A percentile compares a stretch with the other conserved stretches of the same genome.
Evolutionary conservation across 2,329 filamentous ascomycete species (phyloP).

Genomic region (Penicillium sp.): DNA sequence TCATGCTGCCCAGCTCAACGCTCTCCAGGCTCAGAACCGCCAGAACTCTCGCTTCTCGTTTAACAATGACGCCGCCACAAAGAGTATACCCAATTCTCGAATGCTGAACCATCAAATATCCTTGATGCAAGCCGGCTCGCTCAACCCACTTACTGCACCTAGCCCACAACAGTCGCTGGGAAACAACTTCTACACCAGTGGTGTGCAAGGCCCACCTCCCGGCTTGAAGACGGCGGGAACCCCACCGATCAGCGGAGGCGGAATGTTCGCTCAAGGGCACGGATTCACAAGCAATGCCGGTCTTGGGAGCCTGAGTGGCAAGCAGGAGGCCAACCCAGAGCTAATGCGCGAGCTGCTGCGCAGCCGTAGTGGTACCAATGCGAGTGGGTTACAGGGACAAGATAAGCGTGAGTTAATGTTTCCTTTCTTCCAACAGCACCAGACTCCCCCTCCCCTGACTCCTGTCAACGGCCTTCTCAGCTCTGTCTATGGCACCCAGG

Average conservation of each 20-base stretch:
- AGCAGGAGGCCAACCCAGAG: constrained; percentile 75
- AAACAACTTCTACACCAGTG: constrained; percentile 78
- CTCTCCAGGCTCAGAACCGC: constrained; percentile 73
- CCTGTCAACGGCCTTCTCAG: constrained; percentile 88
- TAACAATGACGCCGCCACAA: constrained; percentile 67
- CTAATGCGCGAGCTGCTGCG: constrained; percentile 83
- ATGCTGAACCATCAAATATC: constrained; percentile 57
- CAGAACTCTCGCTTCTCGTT: constrained; percentile 90
- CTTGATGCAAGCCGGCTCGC: constrained; percentile 43
- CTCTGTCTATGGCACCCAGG: constrained; percentile 87
- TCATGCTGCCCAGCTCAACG: constrained; percentile 55
- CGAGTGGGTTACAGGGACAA: constrained; percentile 72
- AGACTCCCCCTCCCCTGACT: constrained; percentile 86
- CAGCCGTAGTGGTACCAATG: constrained; percentile 62
- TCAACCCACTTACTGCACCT: constrained; percentile 44
- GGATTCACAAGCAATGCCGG: constrained; percentile 71
- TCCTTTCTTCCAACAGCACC: constrained; percentile 89
- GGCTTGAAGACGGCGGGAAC: constrained; percentile 95
- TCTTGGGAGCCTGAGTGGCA: constrained; percentile 65
- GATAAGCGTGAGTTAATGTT: constrained; percentile 99
- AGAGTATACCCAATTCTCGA: constrained; percentile 65
- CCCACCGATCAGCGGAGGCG: constrained; percentile 76
- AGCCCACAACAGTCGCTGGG: constrained; percentile 50
- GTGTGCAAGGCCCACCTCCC: constrained; percentile 90
- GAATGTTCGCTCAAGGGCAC: constrained; percentile 90